A percentile compares a stretch with the other conserved stretches of the same genome.
phyloP scores from a whole-genome alignment of 177 flowering plant species.

The Vitis hybrid region DNA sequence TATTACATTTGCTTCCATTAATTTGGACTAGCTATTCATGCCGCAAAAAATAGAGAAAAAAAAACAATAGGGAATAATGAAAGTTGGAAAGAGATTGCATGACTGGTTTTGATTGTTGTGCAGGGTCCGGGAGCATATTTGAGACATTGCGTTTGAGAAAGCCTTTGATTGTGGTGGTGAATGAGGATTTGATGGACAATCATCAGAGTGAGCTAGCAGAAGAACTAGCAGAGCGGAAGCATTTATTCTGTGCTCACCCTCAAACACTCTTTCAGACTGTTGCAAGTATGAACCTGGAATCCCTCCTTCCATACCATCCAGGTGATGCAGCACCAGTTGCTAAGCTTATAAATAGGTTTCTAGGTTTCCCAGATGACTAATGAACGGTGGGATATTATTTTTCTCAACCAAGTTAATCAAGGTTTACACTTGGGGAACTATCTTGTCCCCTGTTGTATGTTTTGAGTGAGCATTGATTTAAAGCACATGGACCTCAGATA shows the following conservation, averaged over 20 bases:
- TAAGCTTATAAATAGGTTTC: constrained; percentile 62
- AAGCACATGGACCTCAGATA: no score
- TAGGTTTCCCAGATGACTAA: constrained; percentile 67
- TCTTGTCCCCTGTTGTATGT: no score
- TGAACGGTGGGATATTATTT: no score
- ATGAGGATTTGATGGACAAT: constrained; percentile 98
- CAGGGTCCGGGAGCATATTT: constrained; percentile 98
- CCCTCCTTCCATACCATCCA: constrained; percentile 69
- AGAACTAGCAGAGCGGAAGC: constrained; percentile 89
- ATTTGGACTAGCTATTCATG: no score
- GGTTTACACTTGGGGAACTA: no score
- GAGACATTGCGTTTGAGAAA: constrained; percentile 74
- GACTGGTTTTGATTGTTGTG: constrained; percentile 2
- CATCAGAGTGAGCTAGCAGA: constrained; percentile 96
- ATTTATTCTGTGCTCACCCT: constrained; percentile 79
- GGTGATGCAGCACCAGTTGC: constrained; percentile 84
- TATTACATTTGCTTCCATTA: no score
- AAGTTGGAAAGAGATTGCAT: no score
- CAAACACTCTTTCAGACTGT: constrained; percentile 63
- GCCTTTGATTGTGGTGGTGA: constrained; percentile 90
- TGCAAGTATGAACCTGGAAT: constrained; percentile 50
- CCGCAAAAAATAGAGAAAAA: no score
- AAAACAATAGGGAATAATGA: no score
- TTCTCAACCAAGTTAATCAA: no score
- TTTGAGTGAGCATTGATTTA: no score